Conservation (phyloP, 495 filamentous ascomycete species). For the Lindgomyces ingoldianus region DNA sequence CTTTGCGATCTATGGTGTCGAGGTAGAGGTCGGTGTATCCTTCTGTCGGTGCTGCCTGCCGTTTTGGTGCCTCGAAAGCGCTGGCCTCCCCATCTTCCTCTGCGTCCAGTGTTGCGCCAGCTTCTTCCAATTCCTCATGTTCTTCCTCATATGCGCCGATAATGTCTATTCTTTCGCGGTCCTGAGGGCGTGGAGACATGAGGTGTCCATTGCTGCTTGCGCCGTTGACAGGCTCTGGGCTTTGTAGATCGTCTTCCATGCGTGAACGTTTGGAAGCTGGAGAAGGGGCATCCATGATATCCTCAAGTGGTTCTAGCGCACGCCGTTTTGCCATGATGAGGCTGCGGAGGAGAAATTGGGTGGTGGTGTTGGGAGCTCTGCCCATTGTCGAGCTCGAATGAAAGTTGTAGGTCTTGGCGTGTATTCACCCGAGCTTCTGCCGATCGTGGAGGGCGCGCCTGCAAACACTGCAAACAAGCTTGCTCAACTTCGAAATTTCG, state of each 20-base stretch:
- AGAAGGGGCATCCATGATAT: slow-evolving; percentile 58
- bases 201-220: slow-evolving; percentile 45
- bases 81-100: slow-evolving; percentile 50
- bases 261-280: slow-evolving; percentile 77
- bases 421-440: background rate
- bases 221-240: slow-evolving; percentile 40
- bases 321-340: slow-evolving; percentile 70
- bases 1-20: slow-evolving; percentile 85
- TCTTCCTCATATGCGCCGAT: slow-evolving; percentile 39
- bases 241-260: slow-evolving; percentile 57
- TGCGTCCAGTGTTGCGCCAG: slow-evolving; percentile 45
- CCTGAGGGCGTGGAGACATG: slow-evolving; percentile 29
- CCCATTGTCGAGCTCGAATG: background rate
- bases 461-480: slow-evolving; percentile 29
- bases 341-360: background rate
- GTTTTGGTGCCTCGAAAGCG: slow-evolving; percentile 44
- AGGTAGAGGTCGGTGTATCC: slow-evolving; percentile 97
- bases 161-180: slow-evolving; percentile 36
- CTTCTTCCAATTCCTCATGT: slow-evolving; percentile 50
- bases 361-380: background rate
- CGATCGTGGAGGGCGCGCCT: background rate
- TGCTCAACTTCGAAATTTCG: slow-evolving; percentile 25
- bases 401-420: slow-evolving; percentile 5
- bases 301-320: slow-evolving; percentile 75
- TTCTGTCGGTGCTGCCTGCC: slow-evolving; percentile 76